Evolutionary conservation across 139 green algal genomes (phyloP).

Genomic region (Coelastrella sp.): DNA sequence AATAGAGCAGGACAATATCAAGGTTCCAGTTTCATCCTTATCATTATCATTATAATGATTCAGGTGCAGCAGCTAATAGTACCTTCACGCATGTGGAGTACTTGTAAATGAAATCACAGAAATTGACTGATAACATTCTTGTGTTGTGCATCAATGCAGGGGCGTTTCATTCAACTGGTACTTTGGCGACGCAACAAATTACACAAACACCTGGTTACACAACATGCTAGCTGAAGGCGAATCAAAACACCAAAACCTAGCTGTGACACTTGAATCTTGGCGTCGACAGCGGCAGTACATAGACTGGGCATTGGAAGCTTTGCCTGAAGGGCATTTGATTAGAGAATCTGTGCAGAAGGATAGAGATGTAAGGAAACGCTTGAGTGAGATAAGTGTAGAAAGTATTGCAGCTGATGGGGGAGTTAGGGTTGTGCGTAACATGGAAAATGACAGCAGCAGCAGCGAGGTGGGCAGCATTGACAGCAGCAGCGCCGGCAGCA

Average conservation of each 20-base stretch:
- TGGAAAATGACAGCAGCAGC: not conserved
- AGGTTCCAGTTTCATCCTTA: too few relatives aligned
- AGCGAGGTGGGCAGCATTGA: not conserved
- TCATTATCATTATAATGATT: too few relatives aligned
- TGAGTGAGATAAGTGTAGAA: not conserved
- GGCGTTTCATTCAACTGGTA: slow-evolving; percentile 44
- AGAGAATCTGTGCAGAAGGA: not conserved
- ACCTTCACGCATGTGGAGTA: too few relatives aligned
- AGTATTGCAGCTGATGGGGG: not conserved
- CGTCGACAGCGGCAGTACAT: slow-evolving; percentile 64
- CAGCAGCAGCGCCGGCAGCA: not conserved
- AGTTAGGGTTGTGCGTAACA: not conserved
- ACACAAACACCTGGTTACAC: slow-evolving; percentile 46
- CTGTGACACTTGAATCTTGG: slow-evolving; percentile 55
- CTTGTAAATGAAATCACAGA: too few relatives aligned
- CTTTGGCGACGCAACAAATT: slow-evolving; percentile 40
- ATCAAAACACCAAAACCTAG: not conserved
- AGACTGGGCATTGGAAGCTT: slow-evolving; percentile 61
- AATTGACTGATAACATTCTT: too few relatives aligned
- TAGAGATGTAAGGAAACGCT: not conserved
- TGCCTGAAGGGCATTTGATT: not conserved
- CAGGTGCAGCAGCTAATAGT: not conserved
- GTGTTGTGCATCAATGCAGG: too few relatives aligned
- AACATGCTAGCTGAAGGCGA: not conserved
- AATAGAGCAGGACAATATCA: too few relatives aligned